Evolutionary conservation across 2,329 filamentous ascomycete species (phyloP).

Genomic region (Nemania abortiva): DNA sequence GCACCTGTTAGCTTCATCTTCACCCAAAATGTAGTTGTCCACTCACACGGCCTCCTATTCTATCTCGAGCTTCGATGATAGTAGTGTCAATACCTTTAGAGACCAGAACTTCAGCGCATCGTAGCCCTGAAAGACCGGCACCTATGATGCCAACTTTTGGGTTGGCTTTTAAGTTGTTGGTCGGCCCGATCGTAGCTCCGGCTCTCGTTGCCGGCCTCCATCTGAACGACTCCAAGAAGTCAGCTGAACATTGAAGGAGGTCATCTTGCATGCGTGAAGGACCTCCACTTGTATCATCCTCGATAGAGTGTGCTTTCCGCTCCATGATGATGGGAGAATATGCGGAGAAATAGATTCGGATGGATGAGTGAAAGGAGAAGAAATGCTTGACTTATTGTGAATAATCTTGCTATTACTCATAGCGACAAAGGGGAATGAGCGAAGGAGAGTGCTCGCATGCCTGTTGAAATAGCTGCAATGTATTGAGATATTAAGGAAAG

Average conservation of each 20-base stretch:
- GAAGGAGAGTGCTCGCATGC: too few relatives aligned
- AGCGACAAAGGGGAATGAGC: background rate
- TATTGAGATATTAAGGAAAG: too few relatives aligned
- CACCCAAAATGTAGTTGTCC: background rate
- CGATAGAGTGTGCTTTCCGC: background rate
- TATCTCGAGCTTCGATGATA: background rate
- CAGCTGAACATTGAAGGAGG: background rate
- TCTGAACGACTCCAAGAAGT: constrained; percentile 2
- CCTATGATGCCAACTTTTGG: background rate
- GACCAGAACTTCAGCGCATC: constrained; percentile 4
- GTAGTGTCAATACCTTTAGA: constrained; percentile 3
- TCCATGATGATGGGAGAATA: background rate
- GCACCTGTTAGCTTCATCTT: background rate
- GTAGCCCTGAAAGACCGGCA: background rate
- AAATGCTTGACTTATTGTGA: background rate
- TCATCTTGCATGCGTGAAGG: constrained; percentile 2
- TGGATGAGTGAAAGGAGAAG: too few relatives aligned
- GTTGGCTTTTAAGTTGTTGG: background rate
- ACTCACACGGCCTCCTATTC: constrained; percentile 8
- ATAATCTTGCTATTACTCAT: background rate
- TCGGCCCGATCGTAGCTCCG: background rate
- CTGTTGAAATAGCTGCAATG: too few relatives aligned
- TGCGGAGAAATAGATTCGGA: background rate
- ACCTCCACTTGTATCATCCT: background rate
- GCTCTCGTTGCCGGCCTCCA: background rate